Evolutionary conservation across 805 yeast genomes (phyloP), one percentile per base, ranked within the genome.

Genomic region (Spathaspora girioi): DNA sequence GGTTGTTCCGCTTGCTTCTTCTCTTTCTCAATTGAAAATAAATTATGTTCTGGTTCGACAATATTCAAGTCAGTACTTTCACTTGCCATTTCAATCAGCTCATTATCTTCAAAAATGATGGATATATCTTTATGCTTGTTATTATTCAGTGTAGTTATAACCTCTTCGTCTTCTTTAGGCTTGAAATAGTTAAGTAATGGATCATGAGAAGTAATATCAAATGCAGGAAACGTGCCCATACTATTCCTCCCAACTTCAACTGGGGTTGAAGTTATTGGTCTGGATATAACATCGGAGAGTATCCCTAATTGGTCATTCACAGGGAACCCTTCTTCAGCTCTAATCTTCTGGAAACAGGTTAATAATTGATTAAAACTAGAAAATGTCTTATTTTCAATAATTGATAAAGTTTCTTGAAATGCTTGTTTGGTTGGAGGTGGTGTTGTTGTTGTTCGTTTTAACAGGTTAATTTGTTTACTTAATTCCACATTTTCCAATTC

Each of bases 401-500:
- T 45, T 3, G 50, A 59, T 15, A 81, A 55, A 43, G 70, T 70
- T 15, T 66, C 67, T 46, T 72, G 75, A 27, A 80, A 56, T 53
- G 65, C 60, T 46, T 49, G 61, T 59, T 59, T 73, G 61, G 46
- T 64, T 29, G 63, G 61, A 27, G 58, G 58, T n/a, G 59, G 40
- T 48, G 75, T 64, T 29, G 61, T 64, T 29, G 61, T 61, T 41
- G 61, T 63, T 1, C 76, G 71, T 51, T 79, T 66, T 32, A 79
- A 59, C 32, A 62, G 60, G 50, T 77, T 68, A 56, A 82, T 82
- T 54, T 82, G 84, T 52, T 73, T 76, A 12, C 76, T 73, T 56
- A 83, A 62, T 17, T 77, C 80, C 19, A 75, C 69, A 20, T 83
- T 62, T 52, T 73, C 77, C 11, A 66, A 61, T 62, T 85, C 89